Evolutionary conservation across 441 rosid species (phyloP), one percentile per base, ranked within the genome.

Genomic region (Metrosideros polymorpha): DNA sequence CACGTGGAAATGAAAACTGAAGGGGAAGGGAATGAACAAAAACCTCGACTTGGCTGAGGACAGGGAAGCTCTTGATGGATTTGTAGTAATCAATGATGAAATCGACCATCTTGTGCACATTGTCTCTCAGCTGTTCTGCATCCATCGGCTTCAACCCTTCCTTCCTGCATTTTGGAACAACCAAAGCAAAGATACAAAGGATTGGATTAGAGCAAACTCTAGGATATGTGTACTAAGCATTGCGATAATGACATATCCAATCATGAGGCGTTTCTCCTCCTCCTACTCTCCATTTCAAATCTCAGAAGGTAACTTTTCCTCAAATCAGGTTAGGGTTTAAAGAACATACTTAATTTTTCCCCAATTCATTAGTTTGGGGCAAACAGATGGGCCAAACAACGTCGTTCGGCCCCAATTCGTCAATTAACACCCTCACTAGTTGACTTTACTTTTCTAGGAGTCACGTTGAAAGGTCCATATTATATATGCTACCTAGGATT

Each of bases 41-140:
- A 57, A 95, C 98, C 96, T 95, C 89, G 87, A 97, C 98, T 94
- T 94, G 97, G 92, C 97, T 94, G 86, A 93, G 97, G 90, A 95
- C 98, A 71, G 98, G 98, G 89, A 91, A 93, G 59, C 30, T 83
- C 89, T 94, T 94, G 61, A 97, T 89, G 82, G 90, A 86, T 85
- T 94, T 12, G 14, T 91, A 97, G 91, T 93, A 94, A 89, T 96
- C 98, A 86, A 95, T 98, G 86, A 97, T 94, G 83, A 97, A 96
- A 90, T 96, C 98, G 85, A 96, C 94, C 99, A 96, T 96, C 91
- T 86, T 89, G 85, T 97, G 98, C 52, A 91, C 98, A 86, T 91
- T 82, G 91, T 95, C 95, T 85, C 99, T 92, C 86, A 94, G 91
- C 86, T 92, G 92, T 92, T 95, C 96, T 29, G 96, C 91, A 22